Base-by-base conservation (phyloP, 2,329 filamentous ascomycete genomes). In the Diaporthe sp. region DNA sequence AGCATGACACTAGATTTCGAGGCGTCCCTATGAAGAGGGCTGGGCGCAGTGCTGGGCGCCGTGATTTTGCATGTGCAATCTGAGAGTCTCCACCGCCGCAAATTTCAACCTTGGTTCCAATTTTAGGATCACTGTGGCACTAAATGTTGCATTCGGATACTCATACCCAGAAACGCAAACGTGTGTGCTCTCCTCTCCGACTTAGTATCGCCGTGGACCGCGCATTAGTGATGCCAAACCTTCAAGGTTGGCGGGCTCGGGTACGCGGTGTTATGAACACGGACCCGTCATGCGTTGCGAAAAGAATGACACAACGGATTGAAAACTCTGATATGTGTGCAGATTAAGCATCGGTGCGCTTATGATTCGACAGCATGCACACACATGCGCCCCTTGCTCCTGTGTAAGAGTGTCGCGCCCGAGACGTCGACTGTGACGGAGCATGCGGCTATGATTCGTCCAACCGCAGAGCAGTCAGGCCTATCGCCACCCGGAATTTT, bases 381-480 rank as follows among this genome's bases (percentile, higher is more conserved):
- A 68, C n/a, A 20, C 31, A 12, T 68, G 34, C 47, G 22, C 31
- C 47, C 47, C 47, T 65, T 37, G 63, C 7, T 8, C 22, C 34
- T 8, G 42, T 49, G 65, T n/a, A 20, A 68, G 31, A 31, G 65
- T 42, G 65, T 68, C 31, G 25, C 65, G 63, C 44, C 49, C 34
- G 65, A 68, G 65, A 68, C 65, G 65, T 53, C 65, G 31, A 53
- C 34, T 68, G 65, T 53, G 31, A 68, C 65, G 47, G 65, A 68
- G 65, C 34, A 53, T 68, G 65, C 47, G 65, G 47, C 22, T 68
- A 42, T 53, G 65, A 68, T 68, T 53, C 47, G 31, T 68, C 65
- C 47, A 53, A 37, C 47, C 31, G 34, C 47, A 2, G 47, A 68
- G 47, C 31, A 68, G 49, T 68, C n/a, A 68, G 65, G 28, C 13